Percentiles rank a stretch among this genome's conserved stretches.
Evolutionary conservation across 1,284 basidiomycete species (phyloP).

Genomic region (Ceratobasidium sp.): DNA sequence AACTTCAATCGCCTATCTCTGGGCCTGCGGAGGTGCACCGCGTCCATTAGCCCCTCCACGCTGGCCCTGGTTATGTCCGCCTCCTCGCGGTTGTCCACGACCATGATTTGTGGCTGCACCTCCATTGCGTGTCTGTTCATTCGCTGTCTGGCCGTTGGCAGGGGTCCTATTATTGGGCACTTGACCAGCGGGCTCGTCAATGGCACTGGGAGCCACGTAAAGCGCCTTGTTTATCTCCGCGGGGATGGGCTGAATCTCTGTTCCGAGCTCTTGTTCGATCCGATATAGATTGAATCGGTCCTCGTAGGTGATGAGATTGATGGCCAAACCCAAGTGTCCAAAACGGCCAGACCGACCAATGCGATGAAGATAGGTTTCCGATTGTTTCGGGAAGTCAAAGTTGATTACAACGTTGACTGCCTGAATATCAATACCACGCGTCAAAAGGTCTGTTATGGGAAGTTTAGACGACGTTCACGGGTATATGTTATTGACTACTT

Average conservation of each 20-base stretch:
- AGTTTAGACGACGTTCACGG: neutral
- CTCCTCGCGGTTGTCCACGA: slow-evolving; percentile 26
- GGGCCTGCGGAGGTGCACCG: slow-evolving; percentile 30
- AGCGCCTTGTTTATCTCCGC: slow-evolving; percentile 90
- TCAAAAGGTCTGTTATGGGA: slow-evolving; percentile 78
- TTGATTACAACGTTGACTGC: slow-evolving; percentile 99
- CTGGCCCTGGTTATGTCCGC: slow-evolving; percentile 16
- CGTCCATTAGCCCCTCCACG: slow-evolving; percentile 34
- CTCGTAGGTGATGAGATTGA: slow-evolving; percentile 96
- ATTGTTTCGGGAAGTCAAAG: slow-evolving; percentile 99
- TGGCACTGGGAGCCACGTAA: slow-evolving; percentile 69
- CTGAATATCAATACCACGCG: slow-evolving; percentile 99
- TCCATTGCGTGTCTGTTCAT: slow-evolving; percentile 30
- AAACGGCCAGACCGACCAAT: slow-evolving; percentile 98
- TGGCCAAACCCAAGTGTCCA: slow-evolving; percentile 95
- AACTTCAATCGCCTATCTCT: slow-evolving; percentile 5
- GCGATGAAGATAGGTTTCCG: slow-evolving; percentile 96
- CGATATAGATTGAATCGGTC: slow-evolving; percentile 97
- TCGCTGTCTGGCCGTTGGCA: slow-evolving; percentile 29
- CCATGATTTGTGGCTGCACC: slow-evolving; percentile 19
- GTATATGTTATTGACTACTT: slow-evolving; percentile 38
- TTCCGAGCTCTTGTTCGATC: slow-evolving; percentile 98
- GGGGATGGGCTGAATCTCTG: slow-evolving; percentile 97
- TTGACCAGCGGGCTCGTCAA: slow-evolving; percentile 35
- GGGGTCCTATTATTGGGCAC: slow-evolving; percentile 3